These are phyloP conservation scores for Malassezia globosa DNA, from an alignment of 1,284 basidiomycete genomes.

Conservation along the genomic window DNA sequence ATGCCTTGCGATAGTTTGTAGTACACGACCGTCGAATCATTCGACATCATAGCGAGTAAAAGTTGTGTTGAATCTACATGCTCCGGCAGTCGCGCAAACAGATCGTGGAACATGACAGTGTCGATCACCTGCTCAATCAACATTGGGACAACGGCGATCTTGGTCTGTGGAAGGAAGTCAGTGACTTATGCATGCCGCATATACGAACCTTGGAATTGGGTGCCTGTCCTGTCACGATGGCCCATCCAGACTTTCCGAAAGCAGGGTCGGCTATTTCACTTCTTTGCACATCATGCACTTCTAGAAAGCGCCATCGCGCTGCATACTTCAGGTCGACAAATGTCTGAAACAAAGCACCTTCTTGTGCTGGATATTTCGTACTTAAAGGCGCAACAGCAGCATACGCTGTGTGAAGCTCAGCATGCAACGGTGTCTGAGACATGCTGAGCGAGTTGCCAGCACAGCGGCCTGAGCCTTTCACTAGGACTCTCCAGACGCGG, in stretches of 20 bases:
- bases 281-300: slow-evolving; percentile 16
- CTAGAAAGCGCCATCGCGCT: slow-evolving; percentile 32
- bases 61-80: slow-evolving; percentile 22
- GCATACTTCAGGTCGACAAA: slow-evolving; percentile 41
- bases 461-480: background rate
- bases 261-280: too few species aligned
- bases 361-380: slow-evolving; percentile 33
- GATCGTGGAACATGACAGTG: slow-evolving; percentile 11
- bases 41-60: slow-evolving; percentile 36
- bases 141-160: slow-evolving; percentile 13
- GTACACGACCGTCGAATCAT: slow-evolving; percentile 41
- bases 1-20: slow-evolving; percentile 36
- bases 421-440: background rate
- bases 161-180: background rate
- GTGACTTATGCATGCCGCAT: too few species aligned
- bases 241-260: slow-evolving; percentile 9
- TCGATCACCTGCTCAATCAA: slow-evolving; percentile 10
- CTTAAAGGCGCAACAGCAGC: slow-evolving; percentile 21
- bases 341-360: slow-evolving; percentile 40
- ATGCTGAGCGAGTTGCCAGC: too few species aligned
- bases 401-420: slow-evolving; percentile 19
- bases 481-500: too few species aligned
- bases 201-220: background rate
- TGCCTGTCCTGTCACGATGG: slow-evolving; percentile 6
- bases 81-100: slow-evolving; percentile 19